A percentile compares a stretch with the other conserved stretches of the same genome.
phyloP scores from a whole-genome alignment of 2,329 filamentous ascomycete genomes.

The Ceratocystis colombiana region DNA sequence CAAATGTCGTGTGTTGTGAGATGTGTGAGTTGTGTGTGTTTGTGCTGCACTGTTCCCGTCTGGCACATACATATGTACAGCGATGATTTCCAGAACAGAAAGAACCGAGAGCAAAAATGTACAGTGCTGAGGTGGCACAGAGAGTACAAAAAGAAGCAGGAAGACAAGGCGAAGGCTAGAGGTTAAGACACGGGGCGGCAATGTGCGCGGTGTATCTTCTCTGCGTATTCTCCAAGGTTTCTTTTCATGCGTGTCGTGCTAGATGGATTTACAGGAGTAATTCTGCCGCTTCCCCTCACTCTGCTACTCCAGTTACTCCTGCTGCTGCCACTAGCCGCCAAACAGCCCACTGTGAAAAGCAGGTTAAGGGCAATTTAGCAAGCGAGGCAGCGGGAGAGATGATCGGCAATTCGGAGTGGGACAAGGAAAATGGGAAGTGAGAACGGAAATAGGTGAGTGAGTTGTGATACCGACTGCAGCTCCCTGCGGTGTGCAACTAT shows the following conservation, averaged over 20 bases:
- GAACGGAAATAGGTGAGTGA: neutral
- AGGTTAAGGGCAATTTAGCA: neutral
- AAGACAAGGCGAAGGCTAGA: neutral
- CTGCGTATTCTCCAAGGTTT: neutral
- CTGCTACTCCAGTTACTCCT: too few relatives aligned
- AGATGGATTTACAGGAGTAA: neutral
- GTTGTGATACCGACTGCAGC: too few relatives aligned
- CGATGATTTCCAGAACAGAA: neutral
- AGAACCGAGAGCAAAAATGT: neutral
- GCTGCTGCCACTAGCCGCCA: too few relatives aligned
- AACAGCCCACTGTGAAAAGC: neutral
- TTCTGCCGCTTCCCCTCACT: neutral
- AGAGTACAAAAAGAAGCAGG: neutral
- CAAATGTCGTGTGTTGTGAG: slow-evolving; percentile 5
- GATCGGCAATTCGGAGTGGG: neutral
- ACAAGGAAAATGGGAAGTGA: neutral
- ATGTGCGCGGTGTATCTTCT: slow-evolving; percentile 1
- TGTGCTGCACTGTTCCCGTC: slow-evolving; percentile 2
- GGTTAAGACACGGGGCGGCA: neutral
- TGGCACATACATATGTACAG: neutral
- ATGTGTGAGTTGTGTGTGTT: slow-evolving; percentile 3
- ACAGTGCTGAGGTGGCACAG: neutral
- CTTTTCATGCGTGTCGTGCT: neutral
- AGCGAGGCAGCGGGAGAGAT: neutral
- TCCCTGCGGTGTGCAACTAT: neutral